phyloP scores from a whole-genome alignment of 176 grass and related monocot genomes.

The Oryza glumipatula region DNA sequence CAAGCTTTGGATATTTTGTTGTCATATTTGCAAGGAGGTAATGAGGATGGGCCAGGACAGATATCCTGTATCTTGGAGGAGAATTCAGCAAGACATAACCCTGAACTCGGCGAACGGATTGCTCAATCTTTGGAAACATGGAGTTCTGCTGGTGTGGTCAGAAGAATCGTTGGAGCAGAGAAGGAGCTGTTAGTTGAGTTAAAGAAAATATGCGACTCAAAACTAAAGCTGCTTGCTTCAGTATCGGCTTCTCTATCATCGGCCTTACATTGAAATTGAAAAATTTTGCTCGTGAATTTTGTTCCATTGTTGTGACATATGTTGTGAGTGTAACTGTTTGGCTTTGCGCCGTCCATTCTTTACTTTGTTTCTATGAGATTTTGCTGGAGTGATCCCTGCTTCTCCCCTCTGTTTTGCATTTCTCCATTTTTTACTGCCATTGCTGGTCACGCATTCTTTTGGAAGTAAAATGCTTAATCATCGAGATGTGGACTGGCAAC shows the following conservation, averaged over 20 bases:
- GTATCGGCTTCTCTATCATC: constrained; percentile 39
- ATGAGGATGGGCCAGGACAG: constrained; percentile 51
- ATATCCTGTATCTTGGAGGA: constrained; percentile 61
- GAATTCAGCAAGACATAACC: constrained; percentile 41
- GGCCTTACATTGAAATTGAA: constrained; percentile 30
- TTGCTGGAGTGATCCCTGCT: constrained; percentile 22
- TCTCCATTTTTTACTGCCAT: background rate
- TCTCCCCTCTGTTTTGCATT: background rate
- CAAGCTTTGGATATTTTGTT: constrained; percentile 65
- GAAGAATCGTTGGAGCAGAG: constrained; percentile 62
- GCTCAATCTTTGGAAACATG: constrained; percentile 59
- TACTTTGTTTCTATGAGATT: constrained; percentile 34
- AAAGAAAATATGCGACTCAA: constrained; percentile 52
- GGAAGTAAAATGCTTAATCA: background rate
- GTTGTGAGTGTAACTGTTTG: constrained; percentile 37
- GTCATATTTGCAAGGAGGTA: constrained; percentile 57
- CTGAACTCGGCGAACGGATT: constrained; percentile 65
- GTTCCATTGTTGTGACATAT: constrained; percentile 27
- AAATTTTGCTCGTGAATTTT: constrained; percentile 45
- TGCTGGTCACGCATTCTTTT: background rate
- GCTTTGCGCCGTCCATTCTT: constrained; percentile 26
- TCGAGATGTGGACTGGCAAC: background rate
- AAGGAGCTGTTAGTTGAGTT: constrained; percentile 55
- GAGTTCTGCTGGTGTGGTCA: constrained; percentile 54
- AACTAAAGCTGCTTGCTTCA: constrained; percentile 62